Evolutionary conservation across 345 rosid genomes (phyloP), one percentile per base, ranked within the genome.

Genomic region (Populus euphratica): DNA sequence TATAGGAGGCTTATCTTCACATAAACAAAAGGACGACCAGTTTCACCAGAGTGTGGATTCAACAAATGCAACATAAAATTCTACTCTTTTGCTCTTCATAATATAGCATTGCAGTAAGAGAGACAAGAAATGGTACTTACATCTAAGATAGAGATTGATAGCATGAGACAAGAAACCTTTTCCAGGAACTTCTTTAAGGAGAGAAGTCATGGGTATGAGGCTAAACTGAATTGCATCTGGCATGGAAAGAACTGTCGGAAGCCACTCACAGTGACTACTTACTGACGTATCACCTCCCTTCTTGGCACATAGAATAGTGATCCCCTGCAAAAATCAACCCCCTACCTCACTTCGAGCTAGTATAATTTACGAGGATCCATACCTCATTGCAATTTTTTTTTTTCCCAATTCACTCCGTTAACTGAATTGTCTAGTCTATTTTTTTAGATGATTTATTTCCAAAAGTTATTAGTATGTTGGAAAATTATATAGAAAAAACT

Each of bases 141-240:
- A 96, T 81, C 98, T 84, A 63, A 96, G 92, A 79, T 96, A 96
- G 73, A 96, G 93, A 83, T 94, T 92, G 86, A 93, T 92, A 77
- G 99, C 99, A 77, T 96, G 99, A 27, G 98, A 90, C 39, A 96
- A 70, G 85, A 96, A 89, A 54, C 97, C 98, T 72, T 78, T 88
- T 63, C 99, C 99, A 67, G 94, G 90, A 70, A 87, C 88, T 36
- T 87, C 90, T 49, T 86, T 88, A 23, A 96, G 94, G 1, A 96
- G 91, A 81, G 97, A 91, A 74, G 98, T 92, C 71, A 96, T 91
- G n/a, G 99, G 97, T 59, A 93, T 82, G 86, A 96, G 90, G 83
- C 47, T 88, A 78, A 87, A 96, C 6, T 88, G 86, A 74, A 92
- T 82, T 9, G 94, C 96, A 18, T 96, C 99, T 0, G 99, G 96